These are phyloP conservation scores for Glonium stellatum DNA, from an alignment of 495 filamentous ascomycete genomes.

Conservation along the genomic window DNA sequence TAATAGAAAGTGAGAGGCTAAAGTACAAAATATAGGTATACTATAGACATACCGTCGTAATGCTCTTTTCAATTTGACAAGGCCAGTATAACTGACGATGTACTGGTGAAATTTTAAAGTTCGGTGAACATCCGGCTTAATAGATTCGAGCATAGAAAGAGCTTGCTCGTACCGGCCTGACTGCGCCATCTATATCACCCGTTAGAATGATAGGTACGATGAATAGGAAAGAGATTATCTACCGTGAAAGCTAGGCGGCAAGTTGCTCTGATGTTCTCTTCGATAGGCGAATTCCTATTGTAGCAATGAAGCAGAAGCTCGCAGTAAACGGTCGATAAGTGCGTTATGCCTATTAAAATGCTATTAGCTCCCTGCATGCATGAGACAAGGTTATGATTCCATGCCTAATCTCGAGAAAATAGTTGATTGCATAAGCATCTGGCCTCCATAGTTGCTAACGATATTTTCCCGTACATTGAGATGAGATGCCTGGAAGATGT, in stretches of 20 bases:
- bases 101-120: constrained; percentile 71
- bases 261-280: constrained; percentile 67
- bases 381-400: not conserved
- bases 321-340: constrained; percentile 58
- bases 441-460: constrained; percentile 61
- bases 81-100: constrained; percentile 49
- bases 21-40: not conserved
- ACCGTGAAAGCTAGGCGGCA: constrained; percentile 53
- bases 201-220: constrained; percentile 20
- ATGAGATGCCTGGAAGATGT: constrained; percentile 72
- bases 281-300: constrained; percentile 53
- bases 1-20: not conserved
- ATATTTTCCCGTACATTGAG: constrained; percentile 72
- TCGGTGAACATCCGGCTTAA: constrained; percentile 59
- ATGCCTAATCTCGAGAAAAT: constrained; percentile 72
- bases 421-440: constrained; percentile 62
- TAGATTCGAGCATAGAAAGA: constrained; percentile 56
- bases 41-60: constrained; percentile 13
- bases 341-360: constrained; percentile 5
- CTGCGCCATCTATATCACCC: constrained; percentile 46
- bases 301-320: constrained; percentile 76
- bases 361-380: constrained; percentile 23
- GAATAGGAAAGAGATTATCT: constrained; percentile 20
- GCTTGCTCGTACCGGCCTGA: constrained; percentile 68
- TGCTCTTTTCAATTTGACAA: constrained; percentile 25